Conservation (phyloP, 2,329 filamentous ascomycete species). For the Sclerotinia spermophila region DNA sequence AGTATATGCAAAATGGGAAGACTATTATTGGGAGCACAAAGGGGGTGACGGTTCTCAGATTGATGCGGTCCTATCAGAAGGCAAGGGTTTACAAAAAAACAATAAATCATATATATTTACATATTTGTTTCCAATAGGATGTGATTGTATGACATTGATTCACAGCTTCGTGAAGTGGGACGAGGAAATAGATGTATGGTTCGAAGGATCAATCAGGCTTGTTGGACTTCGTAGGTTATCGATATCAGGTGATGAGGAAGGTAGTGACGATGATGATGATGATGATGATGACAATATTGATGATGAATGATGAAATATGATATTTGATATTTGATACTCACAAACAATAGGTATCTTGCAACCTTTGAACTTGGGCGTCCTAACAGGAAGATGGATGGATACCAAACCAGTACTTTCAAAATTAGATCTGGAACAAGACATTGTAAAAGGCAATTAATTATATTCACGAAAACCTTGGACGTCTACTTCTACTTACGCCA, state of each 20-base stretch:
- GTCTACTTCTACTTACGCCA: neutral
- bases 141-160: neutral
- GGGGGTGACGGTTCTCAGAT: neutral
- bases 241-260: neutral
- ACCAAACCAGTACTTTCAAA: too few relatives aligned
- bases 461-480: neutral
- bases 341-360: neutral
- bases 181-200: neutral
- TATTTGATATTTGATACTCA: neutral
- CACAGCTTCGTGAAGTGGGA: neutral
- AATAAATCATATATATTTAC: constrained; percentile 2
- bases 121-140: neutral
- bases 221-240: neutral
- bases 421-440: neutral
- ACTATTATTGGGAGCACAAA: too few relatives aligned
- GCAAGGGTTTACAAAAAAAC: neutral
- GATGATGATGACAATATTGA: too few relatives aligned
- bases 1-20: neutral
- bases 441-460: neutral
- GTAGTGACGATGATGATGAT: too few relatives aligned
- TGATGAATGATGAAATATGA: too few relatives aligned
- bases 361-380: neutral
- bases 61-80: neutral
- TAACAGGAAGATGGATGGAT: neutral
- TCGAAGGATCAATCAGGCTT: neutral